Evolutionary conservation across 768 basidiomycete species (phyloP).

Genomic region (Suillus plorans): DNA sequence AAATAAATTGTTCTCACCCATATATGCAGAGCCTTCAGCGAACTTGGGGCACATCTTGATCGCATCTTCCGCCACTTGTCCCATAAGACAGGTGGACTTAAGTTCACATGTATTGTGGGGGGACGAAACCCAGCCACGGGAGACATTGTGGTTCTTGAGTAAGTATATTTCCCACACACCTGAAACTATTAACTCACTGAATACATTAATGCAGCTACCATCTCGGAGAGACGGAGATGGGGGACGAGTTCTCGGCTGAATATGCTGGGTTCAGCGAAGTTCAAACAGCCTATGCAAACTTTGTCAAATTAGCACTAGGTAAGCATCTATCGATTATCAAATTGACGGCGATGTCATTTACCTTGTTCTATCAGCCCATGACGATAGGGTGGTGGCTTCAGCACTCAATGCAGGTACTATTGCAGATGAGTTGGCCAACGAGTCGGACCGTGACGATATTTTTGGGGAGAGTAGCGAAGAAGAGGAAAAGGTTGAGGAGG

Average conservation of each 20-base stretch:
- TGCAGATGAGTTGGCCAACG: not conserved
- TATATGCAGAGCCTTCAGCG: not conserved
- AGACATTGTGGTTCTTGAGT: not conserved
- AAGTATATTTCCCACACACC: not conserved
- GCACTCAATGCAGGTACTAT: not conserved
- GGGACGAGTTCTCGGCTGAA: not conserved
- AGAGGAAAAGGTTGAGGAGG: not conserved
- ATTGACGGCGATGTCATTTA: not conserved
- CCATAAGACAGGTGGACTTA: not conserved
- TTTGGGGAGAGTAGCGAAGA: not conserved
- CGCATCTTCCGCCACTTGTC: not conserved
- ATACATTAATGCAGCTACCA: not conserved
- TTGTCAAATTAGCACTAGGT: not conserved
- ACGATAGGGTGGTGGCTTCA: not conserved
- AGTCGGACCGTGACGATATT: not conserved
- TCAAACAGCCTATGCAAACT: not conserved
- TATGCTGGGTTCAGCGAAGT: not conserved
- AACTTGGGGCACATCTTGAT: not conserved
- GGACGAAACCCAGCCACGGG: slow-evolving; percentile 5
- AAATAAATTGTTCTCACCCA: not conserved
- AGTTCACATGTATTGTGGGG: not conserved
- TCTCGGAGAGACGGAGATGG: not conserved
- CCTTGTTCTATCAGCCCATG: not conserved
- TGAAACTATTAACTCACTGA: too few relatives aligned
- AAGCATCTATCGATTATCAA: not conserved